A percentile compares a stretch with the other conserved stretches of the same genome.
These are phyloP conservation scores for Epichloe typhina DNA, from an alignment of 2,329 filamentous ascomycete species.

Conservation along the genomic window DNA sequence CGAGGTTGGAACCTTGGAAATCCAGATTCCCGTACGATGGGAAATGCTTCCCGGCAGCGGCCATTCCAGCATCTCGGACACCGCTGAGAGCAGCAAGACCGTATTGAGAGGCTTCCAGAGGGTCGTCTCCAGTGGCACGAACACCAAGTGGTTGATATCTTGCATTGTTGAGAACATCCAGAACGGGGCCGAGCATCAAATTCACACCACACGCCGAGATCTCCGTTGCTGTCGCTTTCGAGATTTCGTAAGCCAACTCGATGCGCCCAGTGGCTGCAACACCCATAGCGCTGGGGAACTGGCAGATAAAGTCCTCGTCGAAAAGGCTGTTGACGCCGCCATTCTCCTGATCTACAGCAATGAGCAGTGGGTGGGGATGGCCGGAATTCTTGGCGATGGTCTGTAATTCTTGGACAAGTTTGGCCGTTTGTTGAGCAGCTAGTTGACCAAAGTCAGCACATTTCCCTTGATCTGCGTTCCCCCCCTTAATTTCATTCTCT, in stretches of 20 bases:
- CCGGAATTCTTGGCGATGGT: conserved; percentile 83
- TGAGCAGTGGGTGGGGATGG: conserved; percentile 76
- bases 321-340: conserved; percentile 94
- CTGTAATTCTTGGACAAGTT: conserved; percentile 80
- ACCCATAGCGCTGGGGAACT: conserved; percentile 95
- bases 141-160: conserved; percentile 85
- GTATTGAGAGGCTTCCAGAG: conserved; percentile 87
- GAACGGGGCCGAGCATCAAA: conserved; percentile 81
- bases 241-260: conserved; percentile 76
- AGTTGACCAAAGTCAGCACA: conserved; percentile 17
- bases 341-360: conserved; percentile 94
- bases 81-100: conserved; percentile 84
- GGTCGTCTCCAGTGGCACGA: conserved; percentile 80
- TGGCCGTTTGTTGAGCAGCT: conserved; percentile 86
- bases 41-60: conserved; percentile 90
- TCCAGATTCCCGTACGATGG: conserved; percentile 92
- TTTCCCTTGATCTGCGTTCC: neutral
- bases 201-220: conserved; percentile 90
- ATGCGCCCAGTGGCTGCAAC: conserved; percentile 82
- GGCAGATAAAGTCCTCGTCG: conserved; percentile 88
- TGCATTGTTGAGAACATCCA: conserved; percentile 89
- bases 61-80: conserved; percentile 80
- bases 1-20: conserved; percentile 78
- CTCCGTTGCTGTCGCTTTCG: conserved; percentile 86
- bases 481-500: neutral